Evolutionary conservation across 176 grass and related monocot species (phyloP).

Genomic region (Microstegium vimineum): DNA sequence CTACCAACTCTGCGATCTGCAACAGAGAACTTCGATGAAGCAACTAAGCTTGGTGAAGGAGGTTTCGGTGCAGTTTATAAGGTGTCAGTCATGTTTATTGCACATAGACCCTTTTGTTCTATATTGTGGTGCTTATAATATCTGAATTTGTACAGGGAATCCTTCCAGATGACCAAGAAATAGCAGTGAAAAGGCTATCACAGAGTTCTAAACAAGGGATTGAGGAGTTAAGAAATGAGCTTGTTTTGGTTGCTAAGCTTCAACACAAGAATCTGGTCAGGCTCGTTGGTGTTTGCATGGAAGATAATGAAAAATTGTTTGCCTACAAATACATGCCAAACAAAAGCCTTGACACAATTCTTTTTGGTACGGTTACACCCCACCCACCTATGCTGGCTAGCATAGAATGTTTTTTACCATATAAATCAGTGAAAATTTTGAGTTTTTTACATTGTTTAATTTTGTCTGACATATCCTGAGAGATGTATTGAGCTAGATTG

Average conservation of each 20-base stretch:
- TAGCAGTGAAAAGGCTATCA: slow-evolving; percentile 55
- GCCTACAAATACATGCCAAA: too few species aligned
- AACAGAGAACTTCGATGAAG: slow-evolving; percentile 42
- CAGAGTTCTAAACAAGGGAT: slow-evolving; percentile 63
- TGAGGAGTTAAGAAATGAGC: slow-evolving; percentile 50
- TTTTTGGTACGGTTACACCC: slow-evolving; percentile 50
- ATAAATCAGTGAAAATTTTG: neutral
- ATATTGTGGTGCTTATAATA: neutral
- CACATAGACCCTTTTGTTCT: neutral
- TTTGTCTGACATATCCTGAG: slow-evolving; percentile 28
- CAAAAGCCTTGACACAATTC: slow-evolving; percentile 56
- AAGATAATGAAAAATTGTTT: too few species aligned
- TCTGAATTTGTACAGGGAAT: slow-evolving; percentile 37
- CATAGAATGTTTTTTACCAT: neutral
- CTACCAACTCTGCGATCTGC: slow-evolving; percentile 29
- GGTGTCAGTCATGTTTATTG: neutral
- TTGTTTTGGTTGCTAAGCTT: slow-evolving; percentile 69
- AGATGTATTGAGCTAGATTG: slow-evolving; percentile 39
- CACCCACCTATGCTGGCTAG: neutral
- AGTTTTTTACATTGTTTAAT: neutral
- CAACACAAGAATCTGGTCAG: slow-evolving; percentile 83
- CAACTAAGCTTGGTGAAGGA: slow-evolving; percentile 57
- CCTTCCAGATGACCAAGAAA: slow-evolving; percentile 41
- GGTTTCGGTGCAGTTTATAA: too few species aligned
- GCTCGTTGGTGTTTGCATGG: too few species aligned